Percentiles rank a stretch among this genome's conserved stretches.
phyloP scores from a whole-genome alignment of 1,139 yeast genomes.

The Taphrina communis region DNA sequence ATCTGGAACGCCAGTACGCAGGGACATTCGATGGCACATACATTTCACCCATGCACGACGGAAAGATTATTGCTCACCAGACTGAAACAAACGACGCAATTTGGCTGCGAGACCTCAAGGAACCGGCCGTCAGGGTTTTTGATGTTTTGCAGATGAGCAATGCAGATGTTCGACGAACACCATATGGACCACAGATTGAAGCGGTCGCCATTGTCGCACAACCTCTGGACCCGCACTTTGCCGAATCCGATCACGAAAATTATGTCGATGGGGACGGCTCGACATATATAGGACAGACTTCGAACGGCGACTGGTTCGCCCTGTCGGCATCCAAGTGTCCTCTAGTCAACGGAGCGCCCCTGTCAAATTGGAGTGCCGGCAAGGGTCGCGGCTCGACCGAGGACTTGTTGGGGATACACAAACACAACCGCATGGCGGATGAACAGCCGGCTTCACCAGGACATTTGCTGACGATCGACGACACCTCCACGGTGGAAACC shows the following conservation, averaged over 20 bases:
- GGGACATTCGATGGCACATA: conserved; percentile 67
- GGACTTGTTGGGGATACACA: conserved; percentile 35
- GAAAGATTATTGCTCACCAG: conserved; percentile 54
- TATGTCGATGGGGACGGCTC: conserved; percentile 41
- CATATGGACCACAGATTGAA: conserved; percentile 46
- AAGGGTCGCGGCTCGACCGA: conserved; percentile 31
- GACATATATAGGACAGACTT: conserved; percentile 70
- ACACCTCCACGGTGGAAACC: conserved; percentile 7
- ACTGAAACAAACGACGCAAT: conserved; percentile 58
- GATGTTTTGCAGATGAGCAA: conserved; percentile 60
- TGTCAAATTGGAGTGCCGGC: conserved; percentile 51
- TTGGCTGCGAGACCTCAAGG: conserved; percentile 72
- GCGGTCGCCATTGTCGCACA: conserved; percentile 53
- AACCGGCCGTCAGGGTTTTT: conserved; percentile 72
- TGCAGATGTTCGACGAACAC: conserved; percentile 15
- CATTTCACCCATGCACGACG: conserved; percentile 81
- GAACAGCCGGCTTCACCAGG: conserved; percentile 30
- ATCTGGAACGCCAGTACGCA: conserved; percentile 58
- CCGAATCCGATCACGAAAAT: conserved; percentile 32
- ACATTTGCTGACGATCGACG: conserved; percentile 36
- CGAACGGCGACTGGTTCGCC: conserved; percentile 82
- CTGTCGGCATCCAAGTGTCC: conserved; percentile 80
- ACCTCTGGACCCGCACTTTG: conserved; percentile 48
- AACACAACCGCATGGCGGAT: conserved; percentile 29
- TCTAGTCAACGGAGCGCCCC: conserved; percentile 77